These are phyloP conservation scores for Diaporthe australafricana DNA, from an alignment of 2,329 filamentous ascomycete species.

Conservation along the genomic window DNA sequence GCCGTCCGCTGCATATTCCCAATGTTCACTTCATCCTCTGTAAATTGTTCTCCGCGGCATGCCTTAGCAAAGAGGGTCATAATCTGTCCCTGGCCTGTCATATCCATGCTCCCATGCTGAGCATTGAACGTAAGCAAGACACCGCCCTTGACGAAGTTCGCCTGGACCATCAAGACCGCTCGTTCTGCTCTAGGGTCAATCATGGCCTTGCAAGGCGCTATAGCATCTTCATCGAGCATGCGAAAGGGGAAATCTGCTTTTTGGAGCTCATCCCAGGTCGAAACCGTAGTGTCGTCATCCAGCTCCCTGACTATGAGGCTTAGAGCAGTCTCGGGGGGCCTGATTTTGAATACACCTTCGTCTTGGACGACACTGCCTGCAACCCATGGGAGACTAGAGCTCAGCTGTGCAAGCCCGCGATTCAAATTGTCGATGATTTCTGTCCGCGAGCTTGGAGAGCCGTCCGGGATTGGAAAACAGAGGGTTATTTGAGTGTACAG, in stretches of 20 bases:
- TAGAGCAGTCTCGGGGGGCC: slow-evolving; percentile 44
- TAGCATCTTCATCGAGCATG: slow-evolving; percentile 59
- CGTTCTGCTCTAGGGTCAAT: slow-evolving; percentile 40
- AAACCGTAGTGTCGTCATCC: slow-evolving; percentile 47
- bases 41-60: slow-evolving; percentile 58
- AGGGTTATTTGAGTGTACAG: slow-evolving; percentile 61
- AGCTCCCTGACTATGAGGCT: slow-evolving; percentile 56
- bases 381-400: slow-evolving; percentile 57
- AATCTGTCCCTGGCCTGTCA: slow-evolving; percentile 59
- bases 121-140: slow-evolving; percentile 60
- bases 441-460: slow-evolving; percentile 35
- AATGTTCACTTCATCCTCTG: slow-evolving; percentile 52
- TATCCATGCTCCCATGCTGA: slow-evolving; percentile 64
- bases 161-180: slow-evolving; percentile 60
- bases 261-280: slow-evolving; percentile 52
- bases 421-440: slow-evolving; percentile 47
- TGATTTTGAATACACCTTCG: slow-evolving; percentile 52
- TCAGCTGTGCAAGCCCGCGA: slow-evolving; percentile 52
- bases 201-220: slow-evolving; percentile 56
- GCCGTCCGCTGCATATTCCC: slow-evolving; percentile 55
- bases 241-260: slow-evolving; percentile 55
- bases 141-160: slow-evolving; percentile 60
- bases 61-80: slow-evolving; percentile 62
- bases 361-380: slow-evolving; percentile 57
- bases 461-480: slow-evolving; percentile 48